These are phyloP conservation scores for Macrocybe gigantea DNA, from an alignment of 768 basidiomycete genomes.

Conservation along the genomic window DNA sequence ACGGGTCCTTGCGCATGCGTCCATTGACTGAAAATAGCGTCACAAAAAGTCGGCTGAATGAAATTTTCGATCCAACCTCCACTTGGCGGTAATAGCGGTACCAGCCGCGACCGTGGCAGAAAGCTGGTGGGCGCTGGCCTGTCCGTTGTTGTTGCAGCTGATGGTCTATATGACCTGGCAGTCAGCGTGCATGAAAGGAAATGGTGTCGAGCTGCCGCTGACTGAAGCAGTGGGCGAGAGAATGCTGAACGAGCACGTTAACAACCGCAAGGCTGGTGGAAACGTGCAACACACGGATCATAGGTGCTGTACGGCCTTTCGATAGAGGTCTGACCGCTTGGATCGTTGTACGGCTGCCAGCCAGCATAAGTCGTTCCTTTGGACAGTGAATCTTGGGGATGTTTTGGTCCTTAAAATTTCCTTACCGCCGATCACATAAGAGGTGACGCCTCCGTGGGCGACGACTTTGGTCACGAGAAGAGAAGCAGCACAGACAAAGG, in stretches of 20 bases:
- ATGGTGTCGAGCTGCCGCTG: neutral
- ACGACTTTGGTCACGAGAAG: slow-evolving; percentile 22
- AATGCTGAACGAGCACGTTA: slow-evolving; percentile 11
- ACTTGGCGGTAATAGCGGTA: slow-evolving; percentile 26
- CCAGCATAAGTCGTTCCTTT: slow-evolving; percentile 24
- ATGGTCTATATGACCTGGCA: slow-evolving; percentile 12
- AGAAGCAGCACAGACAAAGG: slow-evolving; percentile 10
- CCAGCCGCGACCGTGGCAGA: slow-evolving; percentile 29
- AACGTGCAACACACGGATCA: slow-evolving; percentile 21
- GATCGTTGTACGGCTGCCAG: slow-evolving; percentile 30
- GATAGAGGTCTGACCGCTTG: slow-evolving; percentile 26
- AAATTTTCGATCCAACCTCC: slow-evolving; percentile 15
- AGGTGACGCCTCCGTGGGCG: slow-evolving; percentile 32
- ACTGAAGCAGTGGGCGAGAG: slow-evolving; percentile 15
- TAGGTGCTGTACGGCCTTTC: slow-evolving; percentile 27
- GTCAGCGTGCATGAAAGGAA: neutral
- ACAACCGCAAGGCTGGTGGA: neutral
- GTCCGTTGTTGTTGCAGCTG: slow-evolving; percentile 31
- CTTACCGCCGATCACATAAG: slow-evolving; percentile 27
- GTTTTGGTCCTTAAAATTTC: neutral
- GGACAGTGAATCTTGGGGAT: no score
- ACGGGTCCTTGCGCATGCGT: slow-evolving; percentile 29
- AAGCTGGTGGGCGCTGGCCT: slow-evolving; percentile 21
- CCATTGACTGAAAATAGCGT: slow-evolving; percentile 18
- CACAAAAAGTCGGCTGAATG: neutral